Evolutionary conservation across 1,284 basidiomycete genomes (phyloP), one percentile per base, ranked within the genome.

Genomic region (Stereum hirsutum): DNA sequence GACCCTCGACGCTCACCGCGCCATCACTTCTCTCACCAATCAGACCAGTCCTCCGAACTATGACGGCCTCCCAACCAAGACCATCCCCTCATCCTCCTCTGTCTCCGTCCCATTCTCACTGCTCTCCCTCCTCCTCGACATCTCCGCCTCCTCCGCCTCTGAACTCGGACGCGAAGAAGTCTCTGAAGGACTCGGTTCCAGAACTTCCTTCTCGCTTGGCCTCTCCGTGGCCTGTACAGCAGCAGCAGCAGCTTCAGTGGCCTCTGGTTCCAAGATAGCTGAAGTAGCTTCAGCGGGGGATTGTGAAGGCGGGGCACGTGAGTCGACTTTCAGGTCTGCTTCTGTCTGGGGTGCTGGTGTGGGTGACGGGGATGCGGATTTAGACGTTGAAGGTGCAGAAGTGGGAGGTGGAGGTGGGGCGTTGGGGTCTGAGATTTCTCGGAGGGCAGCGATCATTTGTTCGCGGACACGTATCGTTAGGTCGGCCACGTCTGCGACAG

Each of bases 61-160:
- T n/a, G n/a, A n/a, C n/a, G 81, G 81, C 49, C 79, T 69, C 35
- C 75, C 81, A 43, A 88, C 76, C 31, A 87, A 58, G 48, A 88
- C 74, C 78, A 87, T 81, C 2, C 81, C 84, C 53, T 88, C 85
- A 46, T 88, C 85, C 55, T 81, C 79, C 54, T 87, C 84, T 28
- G 82, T 85, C 54, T 84, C 82, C 32, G 67, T 68, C 11, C 78
- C 79, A 47, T 72, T 72, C 50, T 81, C 79, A 51, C 76, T 79
- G 10, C 64, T 66, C 42, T 64, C 57, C 44, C 57, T 52, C 43
- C 60, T 57, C 19, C 59, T 49, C 38, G 58, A 52, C 49, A 50
- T 54, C 21, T 53, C 51, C 12, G 63, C 60, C 0, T 68, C 66
- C 8, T 65, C 66, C 17, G 62, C 61, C 46, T 65, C 66, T 1